Percentiles rank a stretch among this genome's conserved stretches.
phyloP scores from a whole-genome alignment of 352 stramenopile species.

The Phytopythium chamaehyphon region DNA sequence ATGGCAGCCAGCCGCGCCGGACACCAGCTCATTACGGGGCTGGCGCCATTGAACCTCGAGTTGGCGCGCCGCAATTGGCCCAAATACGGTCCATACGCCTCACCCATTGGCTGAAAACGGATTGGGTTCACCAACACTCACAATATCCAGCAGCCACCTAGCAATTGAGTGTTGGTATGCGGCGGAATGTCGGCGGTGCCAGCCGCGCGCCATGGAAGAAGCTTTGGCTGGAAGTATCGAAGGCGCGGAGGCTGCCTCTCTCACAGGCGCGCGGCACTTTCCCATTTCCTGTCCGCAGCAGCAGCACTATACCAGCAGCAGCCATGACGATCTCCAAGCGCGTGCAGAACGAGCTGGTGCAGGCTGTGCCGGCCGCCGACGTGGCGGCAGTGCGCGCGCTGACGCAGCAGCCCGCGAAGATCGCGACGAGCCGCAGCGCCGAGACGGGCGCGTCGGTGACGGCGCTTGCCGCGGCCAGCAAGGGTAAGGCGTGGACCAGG shows the following conservation, averaged over 20 bases:
- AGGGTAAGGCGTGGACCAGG: conserved; percentile 51
- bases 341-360: conserved; percentile 49
- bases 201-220: no score
- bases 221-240: no score
- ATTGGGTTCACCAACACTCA: no score
- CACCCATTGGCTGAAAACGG: conserved; percentile 1
- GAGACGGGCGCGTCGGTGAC: conserved; percentile 14
- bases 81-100: background rate
- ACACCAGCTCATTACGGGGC: conserved; percentile 9
- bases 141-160: no score
- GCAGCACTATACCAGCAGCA: background rate
- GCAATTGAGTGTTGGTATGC: no score
- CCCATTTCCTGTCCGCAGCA: conserved; percentile 8
- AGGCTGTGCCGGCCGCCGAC: conserved; percentile 27
- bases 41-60: conserved; percentile 6
- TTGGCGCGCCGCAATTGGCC: background rate
- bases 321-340: conserved; percentile 55
- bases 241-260: no score
- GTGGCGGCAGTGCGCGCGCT: conserved; percentile 20
- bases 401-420: conserved; percentile 9
- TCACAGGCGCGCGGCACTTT: no score
- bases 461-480: conserved; percentile 34
- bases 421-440: background rate
- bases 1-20: no score
- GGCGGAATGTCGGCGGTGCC: no score